Base-by-base conservation (phyloP, 176 grass and related monocot species). In the Alopecurus myosuroides region DNA sequence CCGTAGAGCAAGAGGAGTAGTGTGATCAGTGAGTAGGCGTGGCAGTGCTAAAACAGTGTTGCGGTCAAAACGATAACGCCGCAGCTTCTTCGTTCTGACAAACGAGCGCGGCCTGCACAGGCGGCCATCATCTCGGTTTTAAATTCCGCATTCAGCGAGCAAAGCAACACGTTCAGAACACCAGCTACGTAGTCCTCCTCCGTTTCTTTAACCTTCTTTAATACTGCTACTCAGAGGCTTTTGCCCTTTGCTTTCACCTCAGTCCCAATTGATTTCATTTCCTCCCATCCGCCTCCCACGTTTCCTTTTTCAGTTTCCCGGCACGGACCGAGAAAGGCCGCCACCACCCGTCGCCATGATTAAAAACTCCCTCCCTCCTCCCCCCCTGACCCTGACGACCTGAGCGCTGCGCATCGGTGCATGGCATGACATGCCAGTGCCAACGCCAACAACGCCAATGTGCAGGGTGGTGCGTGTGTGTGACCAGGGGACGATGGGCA, bases 231-330 rank as follows among this genome's bases (percentile, higher is more conserved):
- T 11, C 40, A 60, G 51, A 77, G 52, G 31, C 61, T 83, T 51
- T 72, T 80, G 7, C 26, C 42, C n/a, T n/a, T 83, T 22, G 23
- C 64, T 41, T 62, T 60, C 53, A 23, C 35, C 51, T 15, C n/a
- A n/a, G n/a, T n/a, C 29, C 15, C 79, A 67, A 79, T 86, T 90
- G 79, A 90, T 90, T 90, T 90, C 57, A 55, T 61, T 83, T 90
- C 74, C 84, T 83, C 79, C 88, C 84, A 86, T 86, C 57, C 22
- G 39, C 60, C 5, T 17, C 69, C 48, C 18, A 3, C 14, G 4
- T 13, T 44, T 66, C 37, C 4, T 60, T 82, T 82, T 69, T 60
- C 4, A 2, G 36, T 49, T 26, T 18, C 17, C 56, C 45, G 74
- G 35, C 35, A 1, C 17, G 73, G 82, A 15, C 52, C 4, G 82